Base-by-base conservation (phyloP, 768 basidiomycete genomes). In the Gloeophyllum trabeum region DNA sequence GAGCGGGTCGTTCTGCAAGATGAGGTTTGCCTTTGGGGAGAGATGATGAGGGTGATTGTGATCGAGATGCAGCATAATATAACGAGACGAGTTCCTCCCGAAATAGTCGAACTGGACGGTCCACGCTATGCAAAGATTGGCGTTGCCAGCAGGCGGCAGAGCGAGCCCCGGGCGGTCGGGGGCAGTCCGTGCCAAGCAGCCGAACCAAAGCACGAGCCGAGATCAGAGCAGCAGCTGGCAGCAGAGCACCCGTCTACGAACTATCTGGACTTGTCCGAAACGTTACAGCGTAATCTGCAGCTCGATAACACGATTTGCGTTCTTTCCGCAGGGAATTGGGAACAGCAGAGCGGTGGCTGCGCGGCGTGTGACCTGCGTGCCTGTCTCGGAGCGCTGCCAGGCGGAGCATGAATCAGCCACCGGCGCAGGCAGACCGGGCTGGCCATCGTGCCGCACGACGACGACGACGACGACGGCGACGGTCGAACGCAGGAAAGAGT, bases 51-150 rank as follows among this genome's bases (percentile, higher is more conserved):
- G 61, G 54, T 61, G 65, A 60, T 66, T 67, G 51, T 61, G 70
- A 71, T 73, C 71, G 62, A 73, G 62, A 61, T 69, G 66, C 61
- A 73, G 69, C 71, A 73, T 73, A 53, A 34, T 32, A 13, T 13
- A 23, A 23, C 23, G 10, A 38, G 36, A 10, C 23, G 6, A n/a
- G 23, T 24, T 26, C 19, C 19, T 23, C 23, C 39, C 39, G 39
- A 24, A 13, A 23, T 16, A 18, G 19, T 13, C 39, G 14, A 16
- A 12, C 19, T 18, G 7, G 36, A 21, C 36, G 30, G 10, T 21
- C 36, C 36, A 21, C 36, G 23, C 13, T 14, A 23, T 23, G 39
- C n/a, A 43, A 19, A 43, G 18, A 6, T 3, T 3, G 18, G 42
- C 36, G 1, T 34, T 34, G 28, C 28, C 28, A 32, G 16, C 28